Evolutionary conservation across 2,329 filamentous ascomycete species (phyloP).

Genomic region (Sporothrix euskadiensis): DNA sequence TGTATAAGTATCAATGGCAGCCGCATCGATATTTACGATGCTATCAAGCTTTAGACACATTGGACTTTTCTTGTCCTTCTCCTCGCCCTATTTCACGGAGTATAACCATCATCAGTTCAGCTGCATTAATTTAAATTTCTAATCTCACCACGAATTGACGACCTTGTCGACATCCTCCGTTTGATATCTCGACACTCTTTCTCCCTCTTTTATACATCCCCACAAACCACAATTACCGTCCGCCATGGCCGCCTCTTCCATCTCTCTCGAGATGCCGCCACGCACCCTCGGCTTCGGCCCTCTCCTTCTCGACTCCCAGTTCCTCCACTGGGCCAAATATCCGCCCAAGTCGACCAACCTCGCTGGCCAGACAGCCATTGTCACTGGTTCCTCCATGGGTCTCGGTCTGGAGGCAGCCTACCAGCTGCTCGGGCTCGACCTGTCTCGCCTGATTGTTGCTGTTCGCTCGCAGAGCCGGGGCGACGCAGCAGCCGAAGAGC

Average conservation of each 20-base stretch:
- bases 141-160: neutral
- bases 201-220: neutral
- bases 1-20: neutral
- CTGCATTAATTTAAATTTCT: neutral
- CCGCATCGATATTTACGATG: neutral
- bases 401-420: slow-evolving; percentile 34
- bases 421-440: slow-evolving; percentile 36
- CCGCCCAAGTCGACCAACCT: slow-evolving; percentile 19
- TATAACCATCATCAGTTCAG: neutral
- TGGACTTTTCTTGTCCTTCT: neutral
- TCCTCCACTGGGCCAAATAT: slow-evolving; percentile 3
- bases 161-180: neutral
- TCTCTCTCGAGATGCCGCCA: slow-evolving; percentile 10
- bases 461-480: slow-evolving; percentile 39
- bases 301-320: slow-evolving; percentile 1
- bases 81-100: neutral
- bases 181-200: neutral
- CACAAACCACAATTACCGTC: neutral
- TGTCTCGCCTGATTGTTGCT: slow-evolving; percentile 44
- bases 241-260: neutral
- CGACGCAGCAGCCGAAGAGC: neutral
- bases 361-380: slow-evolving; percentile 34
- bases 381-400: slow-evolving; percentile 35
- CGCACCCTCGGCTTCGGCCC: neutral
- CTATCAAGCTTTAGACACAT: neutral